phyloP scores from a whole-genome alignment of 2,329 filamentous ascomycete species.

The Arthrobotrys megalospora region DNA sequence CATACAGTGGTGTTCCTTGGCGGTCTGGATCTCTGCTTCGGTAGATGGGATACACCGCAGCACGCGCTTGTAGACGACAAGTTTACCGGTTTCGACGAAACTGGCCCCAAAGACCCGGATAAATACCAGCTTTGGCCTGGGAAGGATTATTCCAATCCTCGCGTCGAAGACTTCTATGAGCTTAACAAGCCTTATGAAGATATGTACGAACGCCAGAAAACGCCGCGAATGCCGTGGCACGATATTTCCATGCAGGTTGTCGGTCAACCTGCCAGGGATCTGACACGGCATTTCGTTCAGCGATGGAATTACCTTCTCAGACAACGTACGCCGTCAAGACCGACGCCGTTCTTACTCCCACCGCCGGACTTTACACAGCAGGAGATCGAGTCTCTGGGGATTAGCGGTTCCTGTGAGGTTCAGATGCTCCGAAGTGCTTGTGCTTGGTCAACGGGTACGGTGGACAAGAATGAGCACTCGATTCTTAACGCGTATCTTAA shows the following conservation, averaged over 20 bases:
- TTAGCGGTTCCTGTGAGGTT: slow-evolving; percentile 95
- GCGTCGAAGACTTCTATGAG: slow-evolving; percentile 94
- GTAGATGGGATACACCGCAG: slow-evolving; percentile 95
- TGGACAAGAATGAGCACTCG: slow-evolving; percentile 87
- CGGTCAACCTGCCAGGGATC: slow-evolving; percentile 91
- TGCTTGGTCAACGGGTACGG: slow-evolving; percentile 91
- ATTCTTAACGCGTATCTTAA: slow-evolving; percentile 97
- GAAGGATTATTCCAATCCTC: slow-evolving; percentile 97
- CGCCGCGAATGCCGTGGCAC: slow-evolving; percentile 98
- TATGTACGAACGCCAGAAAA: slow-evolving; percentile 93
- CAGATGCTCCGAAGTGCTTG: slow-evolving; percentile 93
- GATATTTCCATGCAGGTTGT: slow-evolving; percentile 98
- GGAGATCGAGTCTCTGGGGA: slow-evolving; percentile 87
- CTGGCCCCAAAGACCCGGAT: slow-evolving; percentile 84
- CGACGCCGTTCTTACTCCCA: slow-evolving; percentile 91
- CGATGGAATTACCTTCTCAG: slow-evolving; percentile 97
- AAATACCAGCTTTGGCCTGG: slow-evolving; percentile 97
- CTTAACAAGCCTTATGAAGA: slow-evolving; percentile 96
- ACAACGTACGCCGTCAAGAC: slow-evolving; percentile 91
- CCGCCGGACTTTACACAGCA: slow-evolving; percentile 90
- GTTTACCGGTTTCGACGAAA: slow-evolving; percentile 90
- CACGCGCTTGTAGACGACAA: slow-evolving; percentile 94
- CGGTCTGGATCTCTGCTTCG: slow-evolving; percentile 96
- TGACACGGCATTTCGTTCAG: slow-evolving; percentile 96
- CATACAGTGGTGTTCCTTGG: slow-evolving; percentile 96